A percentile compares a stretch with the other conserved stretches of the same genome.
Conservation (phyloP, 2,329 filamentous ascomycete species). For the Penicillium sp. region DNA sequence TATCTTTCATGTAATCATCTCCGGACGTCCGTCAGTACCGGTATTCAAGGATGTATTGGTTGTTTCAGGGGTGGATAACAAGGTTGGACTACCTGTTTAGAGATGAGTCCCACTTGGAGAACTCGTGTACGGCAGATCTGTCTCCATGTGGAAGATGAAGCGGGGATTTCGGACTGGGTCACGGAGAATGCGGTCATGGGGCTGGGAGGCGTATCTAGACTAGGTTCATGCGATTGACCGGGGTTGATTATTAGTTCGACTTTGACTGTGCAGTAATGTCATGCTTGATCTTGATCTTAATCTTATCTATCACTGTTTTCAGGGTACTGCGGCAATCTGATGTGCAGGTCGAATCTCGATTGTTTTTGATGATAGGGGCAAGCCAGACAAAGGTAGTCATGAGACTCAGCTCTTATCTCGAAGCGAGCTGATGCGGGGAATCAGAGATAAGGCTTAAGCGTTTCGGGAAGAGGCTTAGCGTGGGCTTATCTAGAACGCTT, state of each 20-base stretch:
- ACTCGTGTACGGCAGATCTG: neutral
- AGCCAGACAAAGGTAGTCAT: neutral
- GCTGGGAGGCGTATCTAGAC: neutral
- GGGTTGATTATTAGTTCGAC: neutral
- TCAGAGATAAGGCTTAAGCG: neutral
- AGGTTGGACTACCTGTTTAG: neutral
- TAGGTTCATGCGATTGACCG: neutral
- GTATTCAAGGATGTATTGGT: neutral
- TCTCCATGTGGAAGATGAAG: neutral
- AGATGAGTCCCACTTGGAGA: neutral
- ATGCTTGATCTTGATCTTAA: neutral
- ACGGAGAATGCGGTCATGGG: neutral
- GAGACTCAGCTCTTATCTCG: neutral
- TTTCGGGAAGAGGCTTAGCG: neutral
- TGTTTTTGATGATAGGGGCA: neutral
- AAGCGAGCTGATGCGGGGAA: neutral
- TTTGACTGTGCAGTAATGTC: neutral
- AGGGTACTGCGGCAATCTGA: neutral
- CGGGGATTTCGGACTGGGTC: neutral
- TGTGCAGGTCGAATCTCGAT: neutral
- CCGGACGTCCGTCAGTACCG: neutral
- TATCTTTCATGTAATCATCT: neutral
- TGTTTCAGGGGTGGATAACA: neutral
- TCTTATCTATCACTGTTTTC: neutral
- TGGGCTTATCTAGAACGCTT: neutral